phyloP scores from a whole-genome alignment of 805 yeast genomes.

The Wickerhamomyces xylosicus region DNA sequence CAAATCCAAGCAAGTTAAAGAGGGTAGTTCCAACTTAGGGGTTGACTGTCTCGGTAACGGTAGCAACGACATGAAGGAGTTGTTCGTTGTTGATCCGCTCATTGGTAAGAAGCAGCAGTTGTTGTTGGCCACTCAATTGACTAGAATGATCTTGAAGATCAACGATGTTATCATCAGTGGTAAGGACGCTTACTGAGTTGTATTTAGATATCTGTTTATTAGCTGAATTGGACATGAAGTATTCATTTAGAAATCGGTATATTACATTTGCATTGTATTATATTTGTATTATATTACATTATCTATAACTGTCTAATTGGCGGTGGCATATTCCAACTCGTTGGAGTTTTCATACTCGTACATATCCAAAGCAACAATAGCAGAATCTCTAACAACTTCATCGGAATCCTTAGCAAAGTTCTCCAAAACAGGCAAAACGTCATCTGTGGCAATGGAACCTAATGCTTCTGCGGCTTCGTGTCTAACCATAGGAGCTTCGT shows the following conservation, averaged over 20 bases:
- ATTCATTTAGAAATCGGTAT: too few species aligned
- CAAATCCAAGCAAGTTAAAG: conserved; percentile 77
- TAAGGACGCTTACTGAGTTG: conserved; percentile 49
- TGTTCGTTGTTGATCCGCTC: conserved; percentile 92
- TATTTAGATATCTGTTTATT: too few species aligned
- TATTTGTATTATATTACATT: not conserved
- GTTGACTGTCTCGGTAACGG: conserved; percentile 91
- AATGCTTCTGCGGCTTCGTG: conserved; percentile 99
- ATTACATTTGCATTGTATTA: too few species aligned
- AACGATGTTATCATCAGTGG: conserved; percentile 93
- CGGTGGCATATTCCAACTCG: conserved; percentile 60
- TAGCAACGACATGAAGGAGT: conserved; percentile 84
- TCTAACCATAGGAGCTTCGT: conserved; percentile 97
- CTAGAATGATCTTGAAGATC: conserved; percentile 95
- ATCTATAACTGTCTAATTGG: conserved; percentile 7
- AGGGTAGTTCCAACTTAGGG: conserved; percentile 63
- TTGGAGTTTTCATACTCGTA: conserved; percentile 86
- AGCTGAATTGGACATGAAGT: too few species aligned
- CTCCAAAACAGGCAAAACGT: conserved; percentile 81
- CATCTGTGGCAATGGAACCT: conserved; percentile 94
- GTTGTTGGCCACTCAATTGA: conserved; percentile 89
- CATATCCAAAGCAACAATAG: conserved; percentile 96
- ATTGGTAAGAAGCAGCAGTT: conserved; percentile 97
- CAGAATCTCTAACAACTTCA: conserved; percentile 91
- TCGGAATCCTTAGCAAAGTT: conserved; percentile 73